Percentiles rank a stretch among this genome's conserved stretches.
Conservation (phyloP, 75 land plant species). For the Pseudotsuga menziesii region DNA sequence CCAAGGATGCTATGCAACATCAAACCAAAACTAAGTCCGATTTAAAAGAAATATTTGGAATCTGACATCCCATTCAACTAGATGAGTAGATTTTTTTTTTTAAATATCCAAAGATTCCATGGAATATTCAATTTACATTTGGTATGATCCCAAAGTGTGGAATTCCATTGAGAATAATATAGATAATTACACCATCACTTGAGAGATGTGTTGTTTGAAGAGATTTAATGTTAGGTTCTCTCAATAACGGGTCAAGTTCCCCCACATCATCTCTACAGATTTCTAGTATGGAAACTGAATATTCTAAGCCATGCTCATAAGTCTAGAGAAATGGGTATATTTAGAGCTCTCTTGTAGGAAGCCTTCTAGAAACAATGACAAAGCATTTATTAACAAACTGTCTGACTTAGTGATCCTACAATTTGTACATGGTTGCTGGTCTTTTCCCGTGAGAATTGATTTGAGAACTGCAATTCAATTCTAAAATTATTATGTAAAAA, state of each 20-base stretch:
- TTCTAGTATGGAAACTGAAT: conserved; percentile 15
- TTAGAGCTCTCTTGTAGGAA: conserved; percentile 81
- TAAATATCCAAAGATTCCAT: too few species aligned
- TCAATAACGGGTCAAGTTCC: conserved; percentile 16
- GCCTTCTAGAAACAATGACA: conserved; percentile 71
- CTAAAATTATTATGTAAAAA: background rate
- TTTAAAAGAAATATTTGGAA: background rate
- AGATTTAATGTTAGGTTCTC: conserved; percentile 14
- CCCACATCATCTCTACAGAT: conserved; percentile 13
- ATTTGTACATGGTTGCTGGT: conserved; percentile 78
- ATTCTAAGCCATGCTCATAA: conserved; percentile 26
- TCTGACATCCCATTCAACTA: background rate
- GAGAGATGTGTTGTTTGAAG: too few species aligned
- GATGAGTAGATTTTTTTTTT: too few species aligned
- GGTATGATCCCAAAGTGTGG: too few species aligned
- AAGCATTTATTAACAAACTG: conserved; percentile 88
- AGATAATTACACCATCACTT: too few species aligned
- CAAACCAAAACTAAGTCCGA: background rate
- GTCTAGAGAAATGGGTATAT: conserved; percentile 81
- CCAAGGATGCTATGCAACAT: conserved; percentile 47
- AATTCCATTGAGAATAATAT: too few species aligned
- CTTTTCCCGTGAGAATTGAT: conserved; percentile 62
- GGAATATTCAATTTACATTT: too few species aligned
- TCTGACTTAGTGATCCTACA: conserved; percentile 79
- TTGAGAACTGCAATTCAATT: conserved; percentile 3